Evolutionary conservation across 306 rosid species (phyloP), one percentile per base, ranked within the genome.

Genomic region (Cucurbita maxima): DNA sequence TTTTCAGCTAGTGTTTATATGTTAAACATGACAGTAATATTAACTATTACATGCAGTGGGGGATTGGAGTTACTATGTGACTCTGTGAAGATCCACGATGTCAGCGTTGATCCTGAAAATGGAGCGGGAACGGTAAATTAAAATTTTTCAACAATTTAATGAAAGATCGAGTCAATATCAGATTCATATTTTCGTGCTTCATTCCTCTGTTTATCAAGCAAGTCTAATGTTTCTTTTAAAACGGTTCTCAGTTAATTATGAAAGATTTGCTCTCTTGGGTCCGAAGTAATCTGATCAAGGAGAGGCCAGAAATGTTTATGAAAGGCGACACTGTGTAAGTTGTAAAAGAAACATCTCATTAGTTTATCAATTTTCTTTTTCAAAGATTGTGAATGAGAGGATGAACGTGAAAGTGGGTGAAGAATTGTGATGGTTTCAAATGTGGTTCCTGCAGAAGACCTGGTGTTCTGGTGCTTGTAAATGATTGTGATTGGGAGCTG

Each of bases 261-360:
- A 90, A 89, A 83, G 87, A 86, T 82, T 85, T 94, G 86, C 95
- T 94, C 6, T 50, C 89, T 44, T 94, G 99, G 99, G 90, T 91
- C 36, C 87, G 84, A 56, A 77, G 80, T 64, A 87, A 89, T 83
- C 63, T 94, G 91, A 94, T 94, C 84, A 89, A 89, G 88, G 97
- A 90, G 85, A 85, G 99, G 76, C 92, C 99, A 12, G 99, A 94
- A 81, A 94, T 94, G 96, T 94, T 94, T 83, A 87, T 94, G 89
- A 94, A 94, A 88, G 97, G 88, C 77, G 95, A 94, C 72, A 83
- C 95, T 52, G 96, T 90, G 99, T 90, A 86, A 90, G 97, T 50
- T 13, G 54, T 81, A 77, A 15, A 58, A 7, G 36, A 37, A 54
- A 37, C 19, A 11, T 41, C 41, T 57, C 19, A 7, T 14, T 53